A percentile compares a stretch with the other conserved stretches of the same genome.
phyloP scores from a whole-genome alignment of 2,329 filamentous ascomycete species.

The Rosellinia necatrix region DNA sequence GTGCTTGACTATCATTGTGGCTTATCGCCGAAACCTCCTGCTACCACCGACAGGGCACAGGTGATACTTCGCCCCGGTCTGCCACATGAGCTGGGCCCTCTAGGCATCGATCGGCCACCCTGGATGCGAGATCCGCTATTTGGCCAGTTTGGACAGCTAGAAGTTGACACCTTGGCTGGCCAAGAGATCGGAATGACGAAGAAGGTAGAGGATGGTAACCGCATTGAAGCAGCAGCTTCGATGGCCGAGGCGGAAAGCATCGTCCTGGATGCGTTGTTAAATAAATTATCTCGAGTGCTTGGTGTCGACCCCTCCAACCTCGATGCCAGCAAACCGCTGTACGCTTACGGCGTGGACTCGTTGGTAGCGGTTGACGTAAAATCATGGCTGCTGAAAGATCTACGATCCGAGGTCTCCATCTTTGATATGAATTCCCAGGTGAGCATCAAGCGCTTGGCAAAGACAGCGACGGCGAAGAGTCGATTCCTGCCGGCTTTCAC shows the following conservation, averaged over 20 bases:
- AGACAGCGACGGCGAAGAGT: slow-evolving; percentile 33
- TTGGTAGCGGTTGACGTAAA: slow-evolving; percentile 35
- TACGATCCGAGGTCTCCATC: slow-evolving; percentile 34
- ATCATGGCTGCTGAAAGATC: slow-evolving; percentile 33
- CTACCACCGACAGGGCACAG: slow-evolving; percentile 21
- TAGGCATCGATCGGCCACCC: slow-evolving; percentile 28
- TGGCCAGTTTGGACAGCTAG: slow-evolving; percentile 29
- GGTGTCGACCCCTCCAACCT: slow-evolving; percentile 32
- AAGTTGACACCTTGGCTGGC: not conserved
- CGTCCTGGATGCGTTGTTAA: slow-evolving; percentile 34
- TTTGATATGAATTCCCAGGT: slow-evolving; percentile 36
- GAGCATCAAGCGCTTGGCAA: slow-evolving; percentile 34
- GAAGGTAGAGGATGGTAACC: slow-evolving; percentile 21
- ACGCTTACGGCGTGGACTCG: slow-evolving; percentile 36
- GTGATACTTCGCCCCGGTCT: slow-evolving; percentile 36
- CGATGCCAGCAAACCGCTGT: slow-evolving; percentile 29
- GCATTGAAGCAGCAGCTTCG: slow-evolving; percentile 31
- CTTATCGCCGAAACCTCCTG: not conserved
- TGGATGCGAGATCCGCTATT: slow-evolving; percentile 36
- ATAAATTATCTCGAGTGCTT: slow-evolving; percentile 33
- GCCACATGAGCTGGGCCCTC: slow-evolving; percentile 31
- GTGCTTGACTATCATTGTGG: slow-evolving; percentile 37
- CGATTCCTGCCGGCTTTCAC: slow-evolving; percentile 26
- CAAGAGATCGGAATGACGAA: slow-evolving; percentile 9
- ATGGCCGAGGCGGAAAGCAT: slow-evolving; percentile 30